Conservation (phyloP, 2,329 filamentous ascomycete species). For the Sclerotinia subarctica region DNA sequence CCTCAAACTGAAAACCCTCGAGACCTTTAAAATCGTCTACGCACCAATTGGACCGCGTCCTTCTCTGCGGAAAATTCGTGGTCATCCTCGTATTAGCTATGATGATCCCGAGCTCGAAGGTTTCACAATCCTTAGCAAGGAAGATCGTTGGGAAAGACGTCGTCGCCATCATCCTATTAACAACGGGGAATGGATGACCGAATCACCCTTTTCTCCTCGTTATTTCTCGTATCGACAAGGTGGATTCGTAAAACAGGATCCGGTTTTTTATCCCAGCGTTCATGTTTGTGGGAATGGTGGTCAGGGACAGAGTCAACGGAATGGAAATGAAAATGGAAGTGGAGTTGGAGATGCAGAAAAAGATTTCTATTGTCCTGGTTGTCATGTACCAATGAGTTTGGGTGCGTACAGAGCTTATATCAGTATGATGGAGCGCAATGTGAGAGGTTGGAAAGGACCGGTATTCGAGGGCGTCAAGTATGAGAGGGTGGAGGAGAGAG, state of each 20-base stretch:
- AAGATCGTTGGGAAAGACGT: constrained; percentile 2
- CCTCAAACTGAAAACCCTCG: background rate
- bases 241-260: background rate
- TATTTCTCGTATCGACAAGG: constrained; percentile 6
- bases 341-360: background rate
- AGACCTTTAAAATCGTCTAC: constrained; percentile 13
- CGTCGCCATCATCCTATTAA: background rate
- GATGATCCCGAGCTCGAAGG: background rate
- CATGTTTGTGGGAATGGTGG: background rate
- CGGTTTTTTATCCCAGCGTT: background rate
- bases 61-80: background rate
- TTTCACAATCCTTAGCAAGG: background rate
- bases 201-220: background rate
- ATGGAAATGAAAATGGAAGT: too few relatives aligned
- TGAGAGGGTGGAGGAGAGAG: background rate
- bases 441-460: background rate
- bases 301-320: too few relatives aligned
- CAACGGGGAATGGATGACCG: constrained; percentile 4
- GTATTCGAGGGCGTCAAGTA: constrained; percentile 6
- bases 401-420: constrained; percentile 1
- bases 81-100: background rate
- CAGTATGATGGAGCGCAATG: constrained; percentile 6
- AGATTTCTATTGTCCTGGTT: constrained; percentile 12
- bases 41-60: background rate
- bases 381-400: constrained; percentile 10